Evolutionary conservation across 1,284 basidiomycete species (phyloP).

Genomic region (Chalciporus sp.): DNA sequence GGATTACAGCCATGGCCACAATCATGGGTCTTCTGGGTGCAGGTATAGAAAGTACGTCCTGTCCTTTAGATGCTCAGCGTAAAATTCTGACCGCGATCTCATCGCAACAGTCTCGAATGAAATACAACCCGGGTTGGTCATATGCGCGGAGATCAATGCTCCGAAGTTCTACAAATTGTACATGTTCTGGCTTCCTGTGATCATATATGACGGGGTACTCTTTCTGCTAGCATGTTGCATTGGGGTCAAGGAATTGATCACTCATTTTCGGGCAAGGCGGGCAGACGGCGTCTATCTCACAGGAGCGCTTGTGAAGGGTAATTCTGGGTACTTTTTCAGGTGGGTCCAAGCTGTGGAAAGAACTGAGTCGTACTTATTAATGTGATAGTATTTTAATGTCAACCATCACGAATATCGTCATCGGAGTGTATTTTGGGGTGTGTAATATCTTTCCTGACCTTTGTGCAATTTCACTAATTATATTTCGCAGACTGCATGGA

Average conservation of each 20-base stretch:
- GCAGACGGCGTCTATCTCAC: slow-evolving; percentile 5
- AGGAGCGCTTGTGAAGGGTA: slow-evolving; percentile 17
- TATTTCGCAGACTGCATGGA: slow-evolving; percentile 5
- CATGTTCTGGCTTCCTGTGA: slow-evolving; percentile 20
- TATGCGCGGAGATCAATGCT: slow-evolving; percentile 10
- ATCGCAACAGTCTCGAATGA: slow-evolving; percentile 15
- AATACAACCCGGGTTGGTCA: slow-evolving; percentile 6
- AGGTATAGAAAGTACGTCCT: not conserved
- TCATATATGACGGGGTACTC: slow-evolving; percentile 12
- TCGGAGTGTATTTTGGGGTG: slow-evolving; percentile 15
- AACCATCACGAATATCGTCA: slow-evolving; percentile 2
- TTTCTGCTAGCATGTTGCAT: slow-evolving; percentile 19
- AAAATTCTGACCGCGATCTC: no score
- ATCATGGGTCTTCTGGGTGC: slow-evolving; percentile 5
- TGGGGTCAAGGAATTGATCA: slow-evolving; percentile 12
- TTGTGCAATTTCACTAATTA: not conserved
- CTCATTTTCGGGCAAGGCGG: not conserved
- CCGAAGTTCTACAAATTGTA: slow-evolving; percentile 15
- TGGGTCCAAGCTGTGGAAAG: slow-evolving; percentile 4
- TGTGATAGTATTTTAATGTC: slow-evolving; percentile 12
- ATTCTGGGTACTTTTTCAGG: slow-evolving; percentile 22
- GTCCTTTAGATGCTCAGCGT: not conserved
- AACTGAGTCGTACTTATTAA: not conserved
- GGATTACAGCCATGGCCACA: slow-evolving; percentile 5
- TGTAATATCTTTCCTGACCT: not conserved